phyloP scores from a whole-genome alignment of 1,284 basidiomycete genomes.

The Wallemia ichthyophaga region DNA sequence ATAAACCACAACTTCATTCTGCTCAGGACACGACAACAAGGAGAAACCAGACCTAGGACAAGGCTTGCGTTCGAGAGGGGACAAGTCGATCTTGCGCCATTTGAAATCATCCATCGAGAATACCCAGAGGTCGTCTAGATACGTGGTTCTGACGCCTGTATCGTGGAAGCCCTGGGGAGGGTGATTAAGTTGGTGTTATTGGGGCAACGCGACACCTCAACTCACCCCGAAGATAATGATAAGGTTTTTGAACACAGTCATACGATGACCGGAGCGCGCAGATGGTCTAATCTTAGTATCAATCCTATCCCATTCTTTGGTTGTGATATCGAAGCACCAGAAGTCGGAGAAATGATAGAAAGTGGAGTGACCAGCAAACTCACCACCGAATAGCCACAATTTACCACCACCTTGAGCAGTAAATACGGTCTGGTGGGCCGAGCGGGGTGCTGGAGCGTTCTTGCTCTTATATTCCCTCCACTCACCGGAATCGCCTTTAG shows the following conservation, averaged over 20 bases:
- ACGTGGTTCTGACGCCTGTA: conserved; percentile 27
- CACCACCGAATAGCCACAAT: conserved; percentile 44
- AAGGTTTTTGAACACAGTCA: conserved; percentile 71
- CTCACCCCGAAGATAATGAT: conserved; percentile 50
- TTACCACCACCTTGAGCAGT: conserved; percentile 47
- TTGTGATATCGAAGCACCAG: conserved; percentile 22
- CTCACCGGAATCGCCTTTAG: conserved; percentile 44
- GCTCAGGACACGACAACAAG: conserved; percentile 41
- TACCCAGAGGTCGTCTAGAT: conserved; percentile 61
- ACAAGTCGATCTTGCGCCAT: conserved; percentile 52
- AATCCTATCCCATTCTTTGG: conserved; percentile 42
- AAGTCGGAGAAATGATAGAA: conserved; percentile 80
- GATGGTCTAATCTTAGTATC: conserved; percentile 56
- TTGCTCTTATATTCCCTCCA: conserved; percentile 57
- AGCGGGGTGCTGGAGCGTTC: conserved; percentile 51
- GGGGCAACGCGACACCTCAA: not conserved
- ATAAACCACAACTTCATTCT: conserved; percentile 40
- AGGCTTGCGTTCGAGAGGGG: conserved; percentile 34
- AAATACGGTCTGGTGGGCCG: conserved; percentile 47
- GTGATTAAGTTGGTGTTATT: not conserved
- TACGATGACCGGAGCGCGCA: conserved; percentile 57
- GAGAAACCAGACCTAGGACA: conserved; percentile 59
- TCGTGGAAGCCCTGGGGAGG: not conserved
- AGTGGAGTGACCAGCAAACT: conserved; percentile 28
- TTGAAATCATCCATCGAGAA: conserved; percentile 66